A percentile compares a stretch with the other conserved stretches of the same genome.
These are phyloP conservation scores for Trypanosoma platydactyli DNA, from an alignment of 208 protist genomes.

Conservation along the genomic window DNA sequence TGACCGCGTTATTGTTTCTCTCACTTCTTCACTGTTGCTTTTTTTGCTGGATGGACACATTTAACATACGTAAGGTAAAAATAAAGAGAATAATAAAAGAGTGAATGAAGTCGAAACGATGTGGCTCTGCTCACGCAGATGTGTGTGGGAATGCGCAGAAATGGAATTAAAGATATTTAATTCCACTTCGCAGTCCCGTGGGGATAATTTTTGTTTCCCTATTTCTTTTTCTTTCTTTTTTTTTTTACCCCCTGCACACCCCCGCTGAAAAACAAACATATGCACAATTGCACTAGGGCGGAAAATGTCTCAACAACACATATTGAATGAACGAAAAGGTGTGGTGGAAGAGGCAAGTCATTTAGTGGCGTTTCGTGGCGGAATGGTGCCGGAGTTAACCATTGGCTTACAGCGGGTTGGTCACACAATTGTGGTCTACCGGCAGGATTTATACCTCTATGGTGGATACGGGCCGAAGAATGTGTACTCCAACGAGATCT, in stretches of 20 bases:
- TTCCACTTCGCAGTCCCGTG: too few relatives aligned
- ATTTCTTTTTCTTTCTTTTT: slow-evolving; percentile 3
- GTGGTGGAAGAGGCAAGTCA: neutral
- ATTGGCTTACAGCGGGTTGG: slow-evolving; percentile 70
- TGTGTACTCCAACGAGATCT: slow-evolving; percentile 64
- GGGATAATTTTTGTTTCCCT: too few relatives aligned
- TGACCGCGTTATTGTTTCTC: too few relatives aligned
- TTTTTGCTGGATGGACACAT: too few relatives aligned
- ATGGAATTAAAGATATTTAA: neutral
- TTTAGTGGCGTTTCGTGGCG: slow-evolving; percentile 45
- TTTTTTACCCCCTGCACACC: neutral
- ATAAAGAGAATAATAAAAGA: too few relatives aligned
- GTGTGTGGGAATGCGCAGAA: too few relatives aligned
- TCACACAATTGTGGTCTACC: slow-evolving; percentile 77
- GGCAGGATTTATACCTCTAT: slow-evolving; percentile 75
- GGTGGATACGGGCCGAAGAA: slow-evolving; percentile 71
- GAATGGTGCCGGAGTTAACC: slow-evolving; percentile 64
- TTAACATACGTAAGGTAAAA: too few relatives aligned
- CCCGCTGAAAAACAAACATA: neutral
- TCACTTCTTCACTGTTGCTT: too few relatives aligned
- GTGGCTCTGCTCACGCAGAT: too few relatives aligned
- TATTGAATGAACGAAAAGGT: neutral
- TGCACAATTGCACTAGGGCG: neutral
- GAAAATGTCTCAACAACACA: neutral
- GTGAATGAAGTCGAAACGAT: too few relatives aligned